Evolutionary conservation across 1,284 basidiomycete species (phyloP).

Genomic region (Pholiota adiposa): DNA sequence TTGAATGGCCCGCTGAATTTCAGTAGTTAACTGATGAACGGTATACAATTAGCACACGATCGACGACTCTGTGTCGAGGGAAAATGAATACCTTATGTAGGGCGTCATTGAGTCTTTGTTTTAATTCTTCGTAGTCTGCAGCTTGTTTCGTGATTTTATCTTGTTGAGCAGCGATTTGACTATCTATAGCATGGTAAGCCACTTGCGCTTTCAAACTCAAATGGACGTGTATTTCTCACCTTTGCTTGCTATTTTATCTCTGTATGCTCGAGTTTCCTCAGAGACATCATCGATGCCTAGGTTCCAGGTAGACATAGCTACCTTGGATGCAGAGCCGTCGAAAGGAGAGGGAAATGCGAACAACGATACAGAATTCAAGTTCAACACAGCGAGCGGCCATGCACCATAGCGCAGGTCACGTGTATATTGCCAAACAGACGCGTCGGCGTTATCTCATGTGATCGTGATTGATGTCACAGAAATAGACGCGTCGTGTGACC

Average conservation of each 20-base stretch:
- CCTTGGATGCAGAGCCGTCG: neutral
- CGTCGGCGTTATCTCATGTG: constrained; percentile 19
- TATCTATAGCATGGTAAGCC: constrained; percentile 42
- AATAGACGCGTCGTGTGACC: neutral
- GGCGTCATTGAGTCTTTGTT: constrained; percentile 56
- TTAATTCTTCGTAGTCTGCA: constrained; percentile 57
- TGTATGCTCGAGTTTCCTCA: constrained; percentile 59
- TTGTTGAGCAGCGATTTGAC: constrained; percentile 60
- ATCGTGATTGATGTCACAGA: constrained; percentile 14
- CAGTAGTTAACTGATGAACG: constrained; percentile 54
- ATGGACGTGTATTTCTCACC: constrained; percentile 39
- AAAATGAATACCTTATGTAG: constrained; percentile 56
- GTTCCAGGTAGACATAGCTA: constrained; percentile 58
- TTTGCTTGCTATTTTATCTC: constrained; percentile 65
- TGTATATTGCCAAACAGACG: constrained; percentile 17
- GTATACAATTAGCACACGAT: constrained; percentile 12
- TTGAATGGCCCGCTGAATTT: constrained; percentile 57
- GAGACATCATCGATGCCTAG: constrained; percentile 64
- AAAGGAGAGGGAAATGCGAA: neutral
- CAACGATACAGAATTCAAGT: neutral
- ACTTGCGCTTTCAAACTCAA: constrained; percentile 8
- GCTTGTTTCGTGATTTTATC: constrained; percentile 58
- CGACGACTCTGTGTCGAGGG: neutral
- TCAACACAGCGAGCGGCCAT: neutral
- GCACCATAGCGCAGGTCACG: constrained; percentile 1